Percentiles rank a stretch among this genome's conserved stretches.
Evolutionary conservation across 2,329 filamentous ascomycete species (phyloP).

Genomic region (Colletotrichum navitas): DNA sequence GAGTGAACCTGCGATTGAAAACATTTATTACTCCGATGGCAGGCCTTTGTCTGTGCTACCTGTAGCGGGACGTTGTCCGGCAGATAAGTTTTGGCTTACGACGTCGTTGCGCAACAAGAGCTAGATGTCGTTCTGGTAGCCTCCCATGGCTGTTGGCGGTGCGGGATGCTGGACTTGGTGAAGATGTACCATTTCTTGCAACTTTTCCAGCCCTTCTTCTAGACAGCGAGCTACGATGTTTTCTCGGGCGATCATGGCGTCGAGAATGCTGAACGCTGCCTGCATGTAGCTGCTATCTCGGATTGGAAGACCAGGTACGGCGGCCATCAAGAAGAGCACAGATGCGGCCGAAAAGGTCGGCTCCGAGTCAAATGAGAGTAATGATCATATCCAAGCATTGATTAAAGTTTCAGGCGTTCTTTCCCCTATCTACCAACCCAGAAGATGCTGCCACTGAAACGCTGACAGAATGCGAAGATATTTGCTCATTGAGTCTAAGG

Average conservation of each 20-base stretch:
- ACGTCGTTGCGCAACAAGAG: neutral
- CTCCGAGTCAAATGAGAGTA: conserved; percentile 34
- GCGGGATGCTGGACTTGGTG: neutral
- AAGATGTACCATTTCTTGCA: conserved; percentile 27
- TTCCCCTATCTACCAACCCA: neutral
- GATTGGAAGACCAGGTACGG: conserved; percentile 5
- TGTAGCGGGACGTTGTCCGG: neutral
- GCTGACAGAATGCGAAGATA: no score
- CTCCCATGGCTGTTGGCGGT: neutral
- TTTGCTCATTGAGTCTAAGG: no score
- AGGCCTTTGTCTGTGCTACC: conserved; percentile 17
- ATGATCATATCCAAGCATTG: neutral
- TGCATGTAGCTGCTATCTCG: conserved; percentile 10
- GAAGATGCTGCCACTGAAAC: no score
- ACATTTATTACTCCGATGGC: conserved; percentile 22
- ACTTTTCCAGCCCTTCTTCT: conserved; percentile 19
- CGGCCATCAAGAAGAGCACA: conserved; percentile 5
- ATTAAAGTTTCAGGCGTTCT: neutral
- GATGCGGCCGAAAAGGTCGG: conserved; percentile 26
- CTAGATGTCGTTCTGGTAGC: neutral
- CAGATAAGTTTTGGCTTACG: neutral
- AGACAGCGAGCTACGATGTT: conserved; percentile 20
- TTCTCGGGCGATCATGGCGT: conserved; percentile 11
- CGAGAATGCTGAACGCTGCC: conserved; percentile 11
- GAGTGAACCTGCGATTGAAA: conserved; percentile 14